These are phyloP conservation scores for Agaricales sp. DNA, from an alignment of 1,284 basidiomycete species.

Conservation along the genomic window DNA sequence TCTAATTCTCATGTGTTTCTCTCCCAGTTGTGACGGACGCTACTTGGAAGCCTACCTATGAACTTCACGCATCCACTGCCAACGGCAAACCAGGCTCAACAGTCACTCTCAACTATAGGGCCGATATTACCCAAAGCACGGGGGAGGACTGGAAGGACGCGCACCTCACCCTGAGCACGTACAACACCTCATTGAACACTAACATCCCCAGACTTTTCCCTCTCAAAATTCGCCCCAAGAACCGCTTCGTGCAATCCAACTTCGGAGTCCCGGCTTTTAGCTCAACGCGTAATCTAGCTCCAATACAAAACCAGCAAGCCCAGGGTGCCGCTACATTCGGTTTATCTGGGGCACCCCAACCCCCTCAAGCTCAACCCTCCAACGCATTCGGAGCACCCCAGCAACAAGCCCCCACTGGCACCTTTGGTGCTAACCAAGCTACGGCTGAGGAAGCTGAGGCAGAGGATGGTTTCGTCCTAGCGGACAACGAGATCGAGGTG, in stretches of 20 bases:
- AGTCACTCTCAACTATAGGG: conserved; percentile 44
- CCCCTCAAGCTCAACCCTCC: too few species aligned
- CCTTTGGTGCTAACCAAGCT: background rate
- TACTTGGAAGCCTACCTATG: conserved; percentile 44
- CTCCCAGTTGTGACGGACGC: conserved; percentile 39
- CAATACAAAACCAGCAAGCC: background rate
- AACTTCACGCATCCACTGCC: conserved; percentile 39
- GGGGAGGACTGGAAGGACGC: conserved; percentile 51
- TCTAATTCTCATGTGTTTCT: background rate
- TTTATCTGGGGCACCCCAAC: background rate
- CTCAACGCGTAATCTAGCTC: background rate
- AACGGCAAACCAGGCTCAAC: conserved; percentile 31
- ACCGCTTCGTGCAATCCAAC: background rate
- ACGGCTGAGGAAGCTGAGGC: background rate
- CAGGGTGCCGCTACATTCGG: background rate
- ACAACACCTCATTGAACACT: background rate
- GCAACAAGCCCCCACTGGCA: background rate
- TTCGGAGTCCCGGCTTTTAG: background rate
- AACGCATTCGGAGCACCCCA: too few species aligned
- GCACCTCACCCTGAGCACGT: conserved; percentile 41
- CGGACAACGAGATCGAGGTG: background rate
- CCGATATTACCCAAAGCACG: conserved; percentile 40
- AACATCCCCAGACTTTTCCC: background rate
- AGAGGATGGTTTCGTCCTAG: too few species aligned
- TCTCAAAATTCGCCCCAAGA: background rate